A percentile compares a stretch with the other conserved stretches of the same genome.
phyloP scores from a whole-genome alignment of 2,329 filamentous ascomycete species.

The Arthroderma sp. region DNA sequence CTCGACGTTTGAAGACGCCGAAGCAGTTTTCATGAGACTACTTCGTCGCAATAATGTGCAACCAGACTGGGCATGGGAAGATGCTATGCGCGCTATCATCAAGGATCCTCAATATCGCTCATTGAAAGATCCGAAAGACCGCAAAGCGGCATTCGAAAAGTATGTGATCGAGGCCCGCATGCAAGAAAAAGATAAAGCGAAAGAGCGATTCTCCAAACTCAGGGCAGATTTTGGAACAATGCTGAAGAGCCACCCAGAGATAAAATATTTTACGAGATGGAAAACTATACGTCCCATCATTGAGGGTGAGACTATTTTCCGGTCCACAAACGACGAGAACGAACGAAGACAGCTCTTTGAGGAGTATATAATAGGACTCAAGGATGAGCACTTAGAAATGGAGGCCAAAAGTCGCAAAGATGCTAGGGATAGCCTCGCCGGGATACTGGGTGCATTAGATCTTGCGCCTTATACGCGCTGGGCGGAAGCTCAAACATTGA shows the following conservation, averaged over 20 bases:
- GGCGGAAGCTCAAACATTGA: slow-evolving; percentile 73
- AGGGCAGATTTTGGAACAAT: slow-evolving; percentile 90
- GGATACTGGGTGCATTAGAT: slow-evolving; percentile 64
- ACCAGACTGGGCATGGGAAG: slow-evolving; percentile 85
- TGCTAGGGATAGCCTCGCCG: slow-evolving; percentile 71
- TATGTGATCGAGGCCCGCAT: slow-evolving; percentile 80
- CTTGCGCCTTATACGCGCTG: slow-evolving; percentile 90
- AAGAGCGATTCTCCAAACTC: slow-evolving; percentile 83
- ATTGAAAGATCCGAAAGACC: slow-evolving; percentile 81
- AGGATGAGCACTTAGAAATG: slow-evolving; percentile 63
- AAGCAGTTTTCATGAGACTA: slow-evolving; percentile 84
- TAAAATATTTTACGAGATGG: slow-evolving; percentile 94
- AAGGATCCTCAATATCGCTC: slow-evolving; percentile 88
- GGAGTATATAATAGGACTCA: slow-evolving; percentile 78
- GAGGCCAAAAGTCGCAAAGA: slow-evolving; percentile 60
- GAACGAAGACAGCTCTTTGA: slow-evolving; percentile 85
- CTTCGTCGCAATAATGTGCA: slow-evolving; percentile 75
- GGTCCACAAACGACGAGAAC: slow-evolving; percentile 72
- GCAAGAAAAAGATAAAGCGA: slow-evolving; percentile 88
- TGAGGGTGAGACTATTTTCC: slow-evolving; percentile 89
- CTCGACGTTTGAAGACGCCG: slow-evolving; percentile 69
- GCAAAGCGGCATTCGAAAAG: slow-evolving; percentile 85
- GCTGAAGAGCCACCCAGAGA: slow-evolving; percentile 91
- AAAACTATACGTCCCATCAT: slow-evolving; percentile 90
- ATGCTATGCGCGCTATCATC: slow-evolving; percentile 71